These are phyloP conservation scores for Hypocrella siamensis DNA, from an alignment of 2,329 filamentous ascomycete species.

Conservation along the genomic window DNA sequence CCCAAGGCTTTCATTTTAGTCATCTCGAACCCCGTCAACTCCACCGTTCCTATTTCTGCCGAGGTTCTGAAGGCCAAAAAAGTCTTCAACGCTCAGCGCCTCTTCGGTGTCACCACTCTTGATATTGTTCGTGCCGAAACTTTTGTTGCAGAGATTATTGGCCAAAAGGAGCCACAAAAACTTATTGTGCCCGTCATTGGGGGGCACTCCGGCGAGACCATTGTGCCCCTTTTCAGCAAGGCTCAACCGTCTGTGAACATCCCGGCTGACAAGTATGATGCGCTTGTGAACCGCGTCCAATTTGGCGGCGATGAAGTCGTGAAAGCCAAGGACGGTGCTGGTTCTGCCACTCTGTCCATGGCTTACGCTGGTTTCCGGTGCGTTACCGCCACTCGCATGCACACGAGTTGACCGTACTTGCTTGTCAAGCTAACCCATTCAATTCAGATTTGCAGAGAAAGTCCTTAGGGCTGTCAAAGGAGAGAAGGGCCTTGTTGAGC, in stretches of 20 bases:
- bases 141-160: constrained; percentile 75
- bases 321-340: constrained; percentile 82
- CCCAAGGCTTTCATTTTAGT: constrained; percentile 92
- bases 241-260: constrained; percentile 66
- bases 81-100: constrained; percentile 87
- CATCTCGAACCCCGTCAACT: constrained; percentile 99
- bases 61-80: constrained; percentile 89
- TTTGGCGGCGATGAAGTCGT: constrained; percentile 97
- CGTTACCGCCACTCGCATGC: constrained; percentile 10
- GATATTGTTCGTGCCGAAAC: constrained; percentile 97
- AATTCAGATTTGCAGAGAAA: constrained; percentile 73
- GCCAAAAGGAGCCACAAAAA: constrained; percentile 69
- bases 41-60: constrained; percentile 90
- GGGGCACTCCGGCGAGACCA: constrained; percentile 95
- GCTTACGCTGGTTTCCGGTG: constrained; percentile 89
- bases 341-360: constrained; percentile 87
- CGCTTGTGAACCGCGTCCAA: constrained; percentile 85
- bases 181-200: constrained; percentile 84
- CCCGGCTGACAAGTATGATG: constrained; percentile 78
- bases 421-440: constrained; percentile 5
- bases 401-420: constrained; percentile 2
- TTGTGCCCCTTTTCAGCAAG: constrained; percentile 94
- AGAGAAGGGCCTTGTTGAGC: constrained; percentile 85
- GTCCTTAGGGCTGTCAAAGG: constrained; percentile 78
- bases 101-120: constrained; percentile 97